These are phyloP conservation scores for Xylariaceae sp. DNA, from an alignment of 2,329 filamentous ascomycete genomes.

Conservation along the genomic window DNA sequence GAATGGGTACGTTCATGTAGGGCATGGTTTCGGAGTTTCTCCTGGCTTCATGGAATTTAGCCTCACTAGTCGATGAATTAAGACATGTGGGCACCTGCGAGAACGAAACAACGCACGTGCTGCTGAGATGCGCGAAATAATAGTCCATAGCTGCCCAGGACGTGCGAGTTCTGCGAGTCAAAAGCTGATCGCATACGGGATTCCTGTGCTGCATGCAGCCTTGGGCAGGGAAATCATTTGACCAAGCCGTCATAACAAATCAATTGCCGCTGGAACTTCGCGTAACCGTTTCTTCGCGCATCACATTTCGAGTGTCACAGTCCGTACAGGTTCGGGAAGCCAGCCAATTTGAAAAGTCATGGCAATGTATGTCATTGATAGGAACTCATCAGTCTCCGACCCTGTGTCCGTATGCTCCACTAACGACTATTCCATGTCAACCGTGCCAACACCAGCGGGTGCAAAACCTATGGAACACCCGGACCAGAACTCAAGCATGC, in stretches of 20 bases:
- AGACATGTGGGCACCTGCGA: slow-evolving; percentile 35
- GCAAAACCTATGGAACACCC: slow-evolving; percentile 18
- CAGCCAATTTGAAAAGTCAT: slow-evolving; percentile 8
- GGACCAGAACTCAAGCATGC: slow-evolving; percentile 10
- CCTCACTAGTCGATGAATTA: slow-evolving; percentile 41
- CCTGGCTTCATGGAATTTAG: slow-evolving; percentile 41
- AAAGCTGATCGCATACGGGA: not conserved
- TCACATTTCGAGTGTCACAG: slow-evolving; percentile 1
- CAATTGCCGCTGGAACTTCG: not conserved
- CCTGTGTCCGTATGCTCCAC: slow-evolving; percentile 11
- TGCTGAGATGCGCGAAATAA: slow-evolving; percentile 11
- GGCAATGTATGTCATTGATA: slow-evolving; percentile 15
- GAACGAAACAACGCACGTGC: slow-evolving; percentile 11
- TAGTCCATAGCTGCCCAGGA: not conserved
- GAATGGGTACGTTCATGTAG: slow-evolving; percentile 38
- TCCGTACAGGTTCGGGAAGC: not conserved
- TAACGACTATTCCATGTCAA: slow-evolving; percentile 14
- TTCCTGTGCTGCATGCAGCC: not conserved
- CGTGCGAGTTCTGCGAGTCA: slow-evolving; percentile 5
- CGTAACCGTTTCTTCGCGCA: not conserved
- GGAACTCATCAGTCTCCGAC: slow-evolving; percentile 11
- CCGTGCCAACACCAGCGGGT: slow-evolving; percentile 10
- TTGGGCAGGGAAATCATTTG: not conserved
- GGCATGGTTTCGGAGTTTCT: slow-evolving; percentile 45
- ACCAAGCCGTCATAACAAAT: not conserved